These are phyloP conservation scores for Moniliophthora roreri DNA, from an alignment of 1,284 basidiomycete species.

Conservation along the genomic window DNA sequence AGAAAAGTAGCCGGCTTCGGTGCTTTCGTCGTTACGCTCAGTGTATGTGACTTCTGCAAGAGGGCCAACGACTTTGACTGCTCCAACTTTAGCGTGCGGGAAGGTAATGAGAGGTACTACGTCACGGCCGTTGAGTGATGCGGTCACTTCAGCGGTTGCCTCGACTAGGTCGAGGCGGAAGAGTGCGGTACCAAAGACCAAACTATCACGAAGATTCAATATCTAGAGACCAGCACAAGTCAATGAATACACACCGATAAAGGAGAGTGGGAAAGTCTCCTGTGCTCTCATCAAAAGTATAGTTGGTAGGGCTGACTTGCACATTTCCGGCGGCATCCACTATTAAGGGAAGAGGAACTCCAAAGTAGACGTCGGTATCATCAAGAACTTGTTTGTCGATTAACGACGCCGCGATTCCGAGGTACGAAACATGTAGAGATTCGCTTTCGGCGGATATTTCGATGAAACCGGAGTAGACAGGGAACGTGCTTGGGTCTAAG, in stretches of 20 bases:
- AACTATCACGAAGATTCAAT: background rate
- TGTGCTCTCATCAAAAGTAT: constrained; percentile 32
- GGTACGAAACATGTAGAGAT: constrained; percentile 33
- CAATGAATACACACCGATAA: constrained; percentile 17
- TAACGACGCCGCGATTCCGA: constrained; percentile 31
- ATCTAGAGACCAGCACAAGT: background rate
- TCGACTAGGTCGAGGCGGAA: background rate
- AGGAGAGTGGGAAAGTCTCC: constrained; percentile 30
- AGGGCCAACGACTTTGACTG: background rate
- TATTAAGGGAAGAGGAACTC: constrained; percentile 28
- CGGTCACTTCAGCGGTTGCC: too few relatives aligned
- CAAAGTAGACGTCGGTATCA: constrained; percentile 31
- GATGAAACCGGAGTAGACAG: constrained; percentile 45
- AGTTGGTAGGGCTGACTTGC: constrained; percentile 28
- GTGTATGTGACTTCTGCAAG: background rate
- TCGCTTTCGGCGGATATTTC: constrained; percentile 29
- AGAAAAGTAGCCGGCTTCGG: background rate
- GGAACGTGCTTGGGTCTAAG: constrained; percentile 35
- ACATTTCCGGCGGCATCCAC: constrained; percentile 29
- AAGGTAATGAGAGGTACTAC: too few relatives aligned
- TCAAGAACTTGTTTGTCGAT: constrained; percentile 33
- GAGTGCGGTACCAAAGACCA: constrained; percentile 4
- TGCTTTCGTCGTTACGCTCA: background rate
- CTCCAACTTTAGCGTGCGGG: too few relatives aligned
- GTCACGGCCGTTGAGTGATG: too few relatives aligned